A percentile compares a stretch with the other conserved stretches of the same genome.
Conservation (phyloP, 805 yeast species). For the Metschnikowia reukaufii region DNA sequence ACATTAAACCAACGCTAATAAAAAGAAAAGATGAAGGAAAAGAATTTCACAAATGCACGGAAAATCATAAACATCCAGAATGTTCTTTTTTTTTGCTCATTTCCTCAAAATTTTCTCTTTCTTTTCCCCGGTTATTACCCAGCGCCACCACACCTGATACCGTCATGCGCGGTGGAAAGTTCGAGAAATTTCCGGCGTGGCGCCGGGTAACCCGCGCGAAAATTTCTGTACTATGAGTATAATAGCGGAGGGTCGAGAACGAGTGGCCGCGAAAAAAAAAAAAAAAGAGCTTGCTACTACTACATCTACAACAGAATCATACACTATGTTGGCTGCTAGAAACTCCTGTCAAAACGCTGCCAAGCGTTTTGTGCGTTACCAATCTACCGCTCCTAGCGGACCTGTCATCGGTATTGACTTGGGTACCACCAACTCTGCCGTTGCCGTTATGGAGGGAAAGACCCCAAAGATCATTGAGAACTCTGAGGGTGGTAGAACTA, state of each 20-base stretch:
- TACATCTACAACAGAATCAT: not conserved
- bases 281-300: constrained; percentile 1
- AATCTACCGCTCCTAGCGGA: constrained; percentile 31
- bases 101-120: no score
- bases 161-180: constrained; percentile 14
- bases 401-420: constrained; percentile 82
- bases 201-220: constrained; percentile 28
- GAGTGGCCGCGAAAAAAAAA: not conserved
- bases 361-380: constrained; percentile 32
- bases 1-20: no score
- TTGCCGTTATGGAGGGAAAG: constrained; percentile 79
- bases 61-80: no score
- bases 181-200: constrained; percentile 18
- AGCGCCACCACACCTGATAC: no score
- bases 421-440: constrained; percentile 90
- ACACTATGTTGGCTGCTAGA: constrained; percentile 44
- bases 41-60: no score
- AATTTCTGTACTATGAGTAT: constrained; percentile 17
- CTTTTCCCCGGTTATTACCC: no score
- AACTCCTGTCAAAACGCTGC: constrained; percentile 37
- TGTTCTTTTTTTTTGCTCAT: not conserved
- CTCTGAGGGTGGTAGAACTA: constrained; percentile 62
- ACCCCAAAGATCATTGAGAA: constrained; percentile 77
- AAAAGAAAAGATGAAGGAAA: no score
- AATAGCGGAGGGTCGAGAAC: constrained; percentile 4